Evolutionary conservation across 306 rosid species (phyloP).

Genomic region (Corylus avellana): DNA sequence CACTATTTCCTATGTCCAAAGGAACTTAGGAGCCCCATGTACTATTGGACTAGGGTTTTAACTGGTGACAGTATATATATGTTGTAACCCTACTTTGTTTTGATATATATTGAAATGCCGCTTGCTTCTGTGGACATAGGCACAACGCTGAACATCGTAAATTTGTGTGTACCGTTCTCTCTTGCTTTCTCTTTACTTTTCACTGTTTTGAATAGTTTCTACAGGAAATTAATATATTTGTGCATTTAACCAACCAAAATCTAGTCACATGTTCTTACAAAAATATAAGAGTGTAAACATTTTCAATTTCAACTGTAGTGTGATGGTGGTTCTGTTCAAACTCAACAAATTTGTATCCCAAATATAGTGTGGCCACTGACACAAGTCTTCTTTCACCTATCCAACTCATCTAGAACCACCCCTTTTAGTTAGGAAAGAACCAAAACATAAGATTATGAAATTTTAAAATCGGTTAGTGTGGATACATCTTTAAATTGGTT

Average conservation of each 20-base stretch:
- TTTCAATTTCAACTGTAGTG: not conserved
- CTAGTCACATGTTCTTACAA: not conserved
- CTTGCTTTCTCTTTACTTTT: too few relatives aligned
- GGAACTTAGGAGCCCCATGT: too few relatives aligned
- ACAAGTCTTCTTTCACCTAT: not conserved
- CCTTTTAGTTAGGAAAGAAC: not conserved
- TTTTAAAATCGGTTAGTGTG: not conserved
- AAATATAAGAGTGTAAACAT: not conserved
- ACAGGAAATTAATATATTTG: not conserved
- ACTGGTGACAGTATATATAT: too few relatives aligned
- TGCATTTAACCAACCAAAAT: slow-evolving; percentile 4
- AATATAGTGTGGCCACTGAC: not conserved
- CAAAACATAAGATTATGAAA: not conserved
- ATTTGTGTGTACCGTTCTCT: too few relatives aligned
- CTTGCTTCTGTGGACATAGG: too few relatives aligned
- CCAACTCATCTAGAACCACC: not conserved
- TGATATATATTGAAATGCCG: too few relatives aligned
- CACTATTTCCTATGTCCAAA: too few relatives aligned
- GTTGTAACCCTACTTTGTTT: too few relatives aligned
- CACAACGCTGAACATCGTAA: too few relatives aligned
- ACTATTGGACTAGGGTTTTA: too few relatives aligned
- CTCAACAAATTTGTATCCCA: not conserved
- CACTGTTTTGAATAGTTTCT: too few relatives aligned
- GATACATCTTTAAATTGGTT: not conserved
- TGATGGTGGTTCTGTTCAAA: not conserved